A percentile compares a stretch with the other conserved stretches of the same genome.
These are phyloP conservation scores for Amanita pallidorosea DNA, from an alignment of 768 basidiomycete genomes.

Conservation along the genomic window DNA sequence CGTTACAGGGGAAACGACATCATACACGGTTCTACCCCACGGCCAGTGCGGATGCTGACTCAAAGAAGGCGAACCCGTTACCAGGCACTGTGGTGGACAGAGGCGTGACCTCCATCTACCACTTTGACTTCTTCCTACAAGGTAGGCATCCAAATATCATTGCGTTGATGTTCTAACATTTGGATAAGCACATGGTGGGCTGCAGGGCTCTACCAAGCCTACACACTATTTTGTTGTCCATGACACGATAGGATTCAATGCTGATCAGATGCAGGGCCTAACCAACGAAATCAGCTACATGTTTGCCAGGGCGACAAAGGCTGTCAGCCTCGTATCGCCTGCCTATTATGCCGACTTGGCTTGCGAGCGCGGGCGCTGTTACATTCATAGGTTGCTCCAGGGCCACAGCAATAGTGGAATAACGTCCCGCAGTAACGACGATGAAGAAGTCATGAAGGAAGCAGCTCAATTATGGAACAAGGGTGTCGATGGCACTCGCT, in stretches of 20 bases:
- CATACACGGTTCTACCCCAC: constrained; percentile 60
- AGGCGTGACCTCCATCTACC: constrained; percentile 58
- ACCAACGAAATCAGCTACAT: constrained; percentile 67
- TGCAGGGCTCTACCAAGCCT: constrained; percentile 64
- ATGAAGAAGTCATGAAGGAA: constrained; percentile 42
- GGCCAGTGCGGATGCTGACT: constrained; percentile 36
- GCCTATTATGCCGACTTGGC: constrained; percentile 76
- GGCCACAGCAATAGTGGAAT: constrained; percentile 26
- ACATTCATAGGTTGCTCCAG: constrained; percentile 62
- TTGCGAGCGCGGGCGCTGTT: constrained; percentile 57
- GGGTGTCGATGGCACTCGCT: constrained; percentile 34
- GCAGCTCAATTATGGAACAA: constrained; percentile 43
- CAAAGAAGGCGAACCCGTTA: constrained; percentile 62
- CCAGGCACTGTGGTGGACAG: constrained; percentile 78
- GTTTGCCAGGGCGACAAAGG: constrained; percentile 81
- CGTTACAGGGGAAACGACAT: constrained; percentile 32
- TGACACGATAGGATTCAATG: constrained; percentile 60
- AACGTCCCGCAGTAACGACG: constrained; percentile 25
- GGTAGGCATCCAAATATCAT: constrained; percentile 17
- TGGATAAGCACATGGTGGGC: constrained; percentile 50
- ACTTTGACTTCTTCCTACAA: constrained; percentile 64
- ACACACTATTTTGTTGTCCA: constrained; percentile 80
- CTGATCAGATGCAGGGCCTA: constrained; percentile 62
- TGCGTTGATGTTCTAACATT: background rate
- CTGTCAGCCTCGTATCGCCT: constrained; percentile 73